Evolutionary conservation across 169 alveolate species (phyloP).

Genomic region (Plasmodium relictum): DNA sequence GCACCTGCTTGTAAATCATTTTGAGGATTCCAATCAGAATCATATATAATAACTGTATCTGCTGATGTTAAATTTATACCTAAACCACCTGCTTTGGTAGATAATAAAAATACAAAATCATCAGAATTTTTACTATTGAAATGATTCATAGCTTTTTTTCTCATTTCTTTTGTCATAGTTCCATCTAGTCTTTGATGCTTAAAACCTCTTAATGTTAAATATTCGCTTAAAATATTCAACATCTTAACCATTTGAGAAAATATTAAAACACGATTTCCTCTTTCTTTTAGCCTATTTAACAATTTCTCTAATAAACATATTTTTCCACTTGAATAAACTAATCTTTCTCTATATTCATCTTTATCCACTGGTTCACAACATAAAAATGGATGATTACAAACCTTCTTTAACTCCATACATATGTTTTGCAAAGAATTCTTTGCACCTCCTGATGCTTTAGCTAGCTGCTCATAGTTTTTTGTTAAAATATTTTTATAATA

Average conservation of each 20-base stretch:
- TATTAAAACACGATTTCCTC: slow-evolving; percentile 95
- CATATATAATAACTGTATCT: slow-evolving; percentile 96
- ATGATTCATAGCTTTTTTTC: slow-evolving; percentile 97
- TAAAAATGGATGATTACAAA: slow-evolving; percentile 98
- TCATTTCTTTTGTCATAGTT: slow-evolving; percentile 96
- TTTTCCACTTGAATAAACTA: slow-evolving; percentile 94
- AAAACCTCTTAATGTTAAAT: slow-evolving; percentile 94
- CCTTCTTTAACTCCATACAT: slow-evolving; percentile 97
- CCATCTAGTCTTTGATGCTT: slow-evolving; percentile 99
- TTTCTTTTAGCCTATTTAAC: slow-evolving; percentile 91
- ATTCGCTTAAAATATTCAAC: slow-evolving; percentile 97
- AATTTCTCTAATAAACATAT: slow-evolving; percentile 95
- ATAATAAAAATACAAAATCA: slow-evolving; percentile 96
- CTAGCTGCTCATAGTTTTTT: slow-evolving; percentile 92
- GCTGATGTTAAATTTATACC: slow-evolving; percentile 97
- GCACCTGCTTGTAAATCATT: slow-evolving; percentile 99
- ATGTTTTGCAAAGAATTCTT: slow-evolving; percentile 91
- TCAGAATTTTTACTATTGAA: slow-evolving; percentile 95
- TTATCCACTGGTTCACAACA: slow-evolving; percentile 95
- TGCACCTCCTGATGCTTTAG: slow-evolving; percentile 92
- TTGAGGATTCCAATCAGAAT: slow-evolving; percentile 99
- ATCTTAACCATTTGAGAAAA: slow-evolving; percentile 97
- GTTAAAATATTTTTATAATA: slow-evolving; percentile 91
- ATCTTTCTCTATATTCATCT: slow-evolving; percentile 88
- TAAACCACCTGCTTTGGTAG: slow-evolving; percentile 99